phyloP scores from a whole-genome alignment of 2,329 filamentous ascomycete species.

The Rhinocladiella similis region DNA sequence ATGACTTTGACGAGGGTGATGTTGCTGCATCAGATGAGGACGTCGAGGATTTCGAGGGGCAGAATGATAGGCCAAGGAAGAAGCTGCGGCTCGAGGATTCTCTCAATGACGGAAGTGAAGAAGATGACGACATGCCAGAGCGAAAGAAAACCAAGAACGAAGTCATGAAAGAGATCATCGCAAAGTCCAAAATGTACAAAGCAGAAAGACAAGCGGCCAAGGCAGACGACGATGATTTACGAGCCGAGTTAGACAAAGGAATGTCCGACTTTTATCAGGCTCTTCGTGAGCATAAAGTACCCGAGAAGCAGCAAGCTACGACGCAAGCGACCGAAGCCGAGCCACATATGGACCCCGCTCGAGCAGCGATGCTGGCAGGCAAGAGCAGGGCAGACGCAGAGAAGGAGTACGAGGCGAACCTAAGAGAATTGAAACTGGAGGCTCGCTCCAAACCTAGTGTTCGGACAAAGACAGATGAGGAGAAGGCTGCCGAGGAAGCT shows the following conservation, averaged over 20 bases:
- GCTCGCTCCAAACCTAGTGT: slow-evolving; percentile 81
- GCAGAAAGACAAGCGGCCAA: slow-evolving; percentile 90
- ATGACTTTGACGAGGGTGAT: slow-evolving; percentile 81
- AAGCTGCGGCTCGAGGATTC: slow-evolving; percentile 54
- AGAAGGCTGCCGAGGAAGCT: slow-evolving; percentile 76
- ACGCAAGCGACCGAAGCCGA: slow-evolving; percentile 43
- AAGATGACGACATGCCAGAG: slow-evolving; percentile 64
- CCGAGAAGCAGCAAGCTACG: slow-evolving; percentile 52
- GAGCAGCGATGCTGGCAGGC: slow-evolving; percentile 60
- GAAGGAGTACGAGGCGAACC: slow-evolving; percentile 81
- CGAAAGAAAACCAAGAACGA: slow-evolving; percentile 94
- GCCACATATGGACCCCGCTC: slow-evolving; percentile 62
- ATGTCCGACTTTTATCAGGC: slow-evolving; percentile 74
- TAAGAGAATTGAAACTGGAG: slow-evolving; percentile 81
- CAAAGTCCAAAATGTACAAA: slow-evolving; percentile 94
- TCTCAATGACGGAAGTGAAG: slow-evolving; percentile 43
- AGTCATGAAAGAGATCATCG: slow-evolving; percentile 96
- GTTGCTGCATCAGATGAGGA: slow-evolving; percentile 5
- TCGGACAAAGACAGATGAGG: slow-evolving; percentile 87
- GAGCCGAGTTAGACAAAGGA: slow-evolving; percentile 80
- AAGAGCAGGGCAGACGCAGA: slow-evolving; percentile 69
- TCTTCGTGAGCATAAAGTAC: slow-evolving; percentile 59
- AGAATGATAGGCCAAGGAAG: slow-evolving; percentile 38
- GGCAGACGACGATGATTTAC: slow-evolving; percentile 87
- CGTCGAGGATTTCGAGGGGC: slow-evolving; percentile 49